Base-by-base conservation (phyloP, 1,139 yeast species). In the Nakaseomyces sp. region DNA sequence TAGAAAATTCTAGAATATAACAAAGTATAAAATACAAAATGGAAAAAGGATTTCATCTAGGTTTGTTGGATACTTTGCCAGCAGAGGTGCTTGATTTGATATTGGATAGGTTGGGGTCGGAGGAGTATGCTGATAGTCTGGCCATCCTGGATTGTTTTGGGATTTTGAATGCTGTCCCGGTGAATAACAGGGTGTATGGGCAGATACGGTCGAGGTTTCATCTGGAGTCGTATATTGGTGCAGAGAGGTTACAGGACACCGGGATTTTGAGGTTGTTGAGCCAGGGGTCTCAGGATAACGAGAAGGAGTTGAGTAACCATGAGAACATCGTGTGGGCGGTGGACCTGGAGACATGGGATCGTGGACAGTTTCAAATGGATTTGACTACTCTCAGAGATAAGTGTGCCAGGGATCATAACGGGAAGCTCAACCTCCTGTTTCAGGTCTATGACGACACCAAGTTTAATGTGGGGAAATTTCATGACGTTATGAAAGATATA, bases 251-350 rank as follows among this genome's bases (percentile, higher is more conserved):
- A 7, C 22, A 15, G 24, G 28, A 22, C 12, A 35, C 38, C 12
- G 28, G 38, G 8, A n/a, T 35, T 13, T 18, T 35, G 28, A 12
- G 28, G 18, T 12, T 35, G 28, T 15, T 35, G 38, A 35, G 18
- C 12, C 15, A 17, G 9, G 28, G 28, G 9, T 16, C 5, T 4
- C 38, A 35, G 18, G 28, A 35, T 12, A 22, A 22, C 18, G 28
- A 35, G 28, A 35, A 35, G 28, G 38, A 35, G 18, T 17, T 35
- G 18, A 32, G 36, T 4, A 32, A 32, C 38, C 38, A 20, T 28
- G 38, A 35, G 38, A 35, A 20, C 13, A 20, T 35, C 12, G n/a
- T 35, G 7, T 20, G 26, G 38, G 38, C 38, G 9, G 17, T 35
- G 10, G 38, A 35, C 10, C 28, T 35, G 2, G 38, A 20, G 28